phyloP scores from a whole-genome alignment of 2,329 filamentous ascomycete species.

The Curvularia sp. region DNA sequence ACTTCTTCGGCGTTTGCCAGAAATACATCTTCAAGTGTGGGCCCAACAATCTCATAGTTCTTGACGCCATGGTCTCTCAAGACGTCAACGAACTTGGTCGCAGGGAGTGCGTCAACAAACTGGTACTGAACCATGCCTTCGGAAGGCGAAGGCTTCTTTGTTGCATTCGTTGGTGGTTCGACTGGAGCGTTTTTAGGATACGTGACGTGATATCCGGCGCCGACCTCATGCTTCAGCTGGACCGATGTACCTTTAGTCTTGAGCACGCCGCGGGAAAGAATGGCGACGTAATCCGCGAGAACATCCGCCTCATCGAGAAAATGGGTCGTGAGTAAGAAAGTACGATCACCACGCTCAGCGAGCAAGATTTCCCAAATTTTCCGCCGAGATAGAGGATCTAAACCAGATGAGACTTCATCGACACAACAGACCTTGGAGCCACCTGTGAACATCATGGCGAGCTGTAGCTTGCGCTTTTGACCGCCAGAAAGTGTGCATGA shows the following conservation, averaged over 20 bases:
- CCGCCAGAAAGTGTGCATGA: slow-evolving; percentile 85
- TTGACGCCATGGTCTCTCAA: slow-evolving; percentile 72
- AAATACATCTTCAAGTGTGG: slow-evolving; percentile 93
- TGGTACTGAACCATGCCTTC: slow-evolving; percentile 77
- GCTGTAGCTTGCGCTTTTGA: slow-evolving; percentile 89
- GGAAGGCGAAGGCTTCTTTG: slow-evolving; percentile 53
- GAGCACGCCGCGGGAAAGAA: slow-evolving; percentile 83
- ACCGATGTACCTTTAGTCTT: slow-evolving; percentile 85
- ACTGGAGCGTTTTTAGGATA: slow-evolving; percentile 53
- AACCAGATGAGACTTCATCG: slow-evolving; percentile 87
- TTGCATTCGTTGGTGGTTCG: slow-evolving; percentile 55
- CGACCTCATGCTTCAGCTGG: slow-evolving; percentile 80
- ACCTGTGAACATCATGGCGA: slow-evolving; percentile 95
- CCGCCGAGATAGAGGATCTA: slow-evolving; percentile 83
- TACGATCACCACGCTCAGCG: slow-evolving; percentile 80
- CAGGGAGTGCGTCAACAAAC: slow-evolving; percentile 72
- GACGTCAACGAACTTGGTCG: slow-evolving; percentile 72
- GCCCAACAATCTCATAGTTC: slow-evolving; percentile 86
- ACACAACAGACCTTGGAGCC: slow-evolving; percentile 88
- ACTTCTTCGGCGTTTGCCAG: slow-evolving; percentile 84
- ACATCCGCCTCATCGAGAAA: slow-evolving; percentile 94
- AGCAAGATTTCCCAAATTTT: slow-evolving; percentile 96
- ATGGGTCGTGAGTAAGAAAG: slow-evolving; percentile 88
- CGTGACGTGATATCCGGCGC: slow-evolving; percentile 80
- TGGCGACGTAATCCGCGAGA: slow-evolving; percentile 85